Base-by-base conservation (phyloP, 2,329 filamentous ascomycete genomes). In the Xylariaceae sp. region DNA sequence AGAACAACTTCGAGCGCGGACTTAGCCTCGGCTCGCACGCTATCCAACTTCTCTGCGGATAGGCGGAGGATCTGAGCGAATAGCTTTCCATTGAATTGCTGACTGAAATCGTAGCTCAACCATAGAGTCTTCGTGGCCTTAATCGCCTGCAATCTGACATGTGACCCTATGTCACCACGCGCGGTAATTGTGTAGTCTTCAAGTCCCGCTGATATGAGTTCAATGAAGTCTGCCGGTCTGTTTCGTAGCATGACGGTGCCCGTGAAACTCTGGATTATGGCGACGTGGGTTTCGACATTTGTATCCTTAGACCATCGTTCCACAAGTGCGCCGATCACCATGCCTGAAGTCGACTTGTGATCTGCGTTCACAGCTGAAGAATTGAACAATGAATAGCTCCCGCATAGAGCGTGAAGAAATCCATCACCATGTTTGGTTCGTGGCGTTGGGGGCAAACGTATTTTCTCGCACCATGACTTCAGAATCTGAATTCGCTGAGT, bases 131-230 rank as follows among this genome's bases (percentile, higher is more conserved):
- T 81, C 1, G 92, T 81, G 14, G 89, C 91, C 65, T 85, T 78
- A 11, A 96, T 77, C 19, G 89, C 91, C 66, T 91, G 86, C 5
- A 92, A 73, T 3, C 94, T 81, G 4, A 95, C 87, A 45, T 91
- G 81, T 0, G 91, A 95, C 5, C 94, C 94, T 43, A 97, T 80
- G 62, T 99, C 94, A 14, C 94, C 94, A 49, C 90, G 78, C 12
- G 91, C 85, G 57, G 89, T 92, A 3, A 89, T 91, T 0, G 89
- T 95, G 63, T 97, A 97, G 65, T 99, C 91, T 57, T 92, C 86
- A 27, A 99, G 70, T 0, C 85, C 82, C 38, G 78, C 77, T 0
- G 68, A 62, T 9, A 86, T 66, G 1, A 82, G 54, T 0, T 62
- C 58, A 1, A 79, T 52, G 49, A 83, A 77, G 2, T 61, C 58